Base-by-base conservation (phyloP, 2,329 filamentous ascomycete species). In the Penicillium sp. region DNA sequence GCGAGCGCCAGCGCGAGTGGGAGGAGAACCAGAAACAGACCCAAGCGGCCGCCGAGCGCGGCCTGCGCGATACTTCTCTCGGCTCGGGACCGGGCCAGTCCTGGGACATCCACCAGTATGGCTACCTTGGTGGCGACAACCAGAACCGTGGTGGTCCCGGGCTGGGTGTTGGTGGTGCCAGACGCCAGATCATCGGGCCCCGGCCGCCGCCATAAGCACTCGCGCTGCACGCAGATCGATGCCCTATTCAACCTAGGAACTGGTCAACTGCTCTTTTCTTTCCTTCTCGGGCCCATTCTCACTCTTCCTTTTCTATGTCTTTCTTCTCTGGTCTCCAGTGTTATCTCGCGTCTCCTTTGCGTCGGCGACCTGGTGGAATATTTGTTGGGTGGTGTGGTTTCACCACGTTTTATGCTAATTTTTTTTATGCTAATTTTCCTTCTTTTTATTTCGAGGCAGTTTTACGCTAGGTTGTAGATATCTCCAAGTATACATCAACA, bases 41-140 rank as follows among this genome's bases (percentile, higher is more conserved):
- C 1, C 64, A 70, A 37, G 68, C 67, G 20, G 72, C 72, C 1
- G 69, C 72, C 11, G 25, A 27, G 25, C 25, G 25, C 4, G 25
- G 25, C 11, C 5, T 27, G 2, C 50, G 51, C 9, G 65, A 68
- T 39, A 61, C 69, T 6, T 71, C 71, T 0, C 63, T 70, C 4
- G 72, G 73, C 3, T 66, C 69, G 10, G 75, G 73, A 0, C 75
- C 71, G 1, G 68, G 71, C 10, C 62, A 71, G 44, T 64, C 64
- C 18, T 83, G 80, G 80, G 77, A 81, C 57, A 76, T 81, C 7
- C 77, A 82, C 56, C 79, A 83, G 60, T 83, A 83, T 61, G 80
- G 80, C 0, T 83, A 73, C 51, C 69, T 78, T 54, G 80, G 80
- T 4, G 79, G 80, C 2, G 80, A 83, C 54, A 79, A 67, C 47